Conservation (phyloP, 768 basidiomycete species). For the Russula compacta region DNA sequence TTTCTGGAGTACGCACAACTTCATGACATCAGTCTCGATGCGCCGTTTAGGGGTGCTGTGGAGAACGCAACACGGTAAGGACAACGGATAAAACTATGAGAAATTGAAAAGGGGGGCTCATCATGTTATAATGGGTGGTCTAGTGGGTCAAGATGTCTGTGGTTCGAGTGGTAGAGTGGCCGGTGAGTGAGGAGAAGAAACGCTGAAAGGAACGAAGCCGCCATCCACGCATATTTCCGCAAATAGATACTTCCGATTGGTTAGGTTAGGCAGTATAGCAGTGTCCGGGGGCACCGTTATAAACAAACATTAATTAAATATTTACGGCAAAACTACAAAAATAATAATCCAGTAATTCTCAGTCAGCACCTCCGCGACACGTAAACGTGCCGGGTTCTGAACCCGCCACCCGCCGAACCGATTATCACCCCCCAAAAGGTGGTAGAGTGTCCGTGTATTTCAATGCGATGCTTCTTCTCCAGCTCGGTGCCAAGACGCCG, state of each 20-base stretch:
- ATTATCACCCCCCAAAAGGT: neutral
- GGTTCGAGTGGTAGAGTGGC: neutral
- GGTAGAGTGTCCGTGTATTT: neutral
- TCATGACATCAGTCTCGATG: constrained; percentile 99
- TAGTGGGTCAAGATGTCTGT: constrained; percentile 1
- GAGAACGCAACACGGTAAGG: constrained; percentile 27
- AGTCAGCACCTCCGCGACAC: neutral
- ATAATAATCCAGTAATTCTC: neutral
- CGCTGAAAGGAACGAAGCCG: neutral
- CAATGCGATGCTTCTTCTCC: neutral
- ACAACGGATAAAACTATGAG: neutral
- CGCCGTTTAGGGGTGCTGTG: constrained; percentile 87
- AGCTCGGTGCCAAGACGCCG: neutral
- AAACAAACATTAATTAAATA: neutral
- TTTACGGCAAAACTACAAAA: neutral
- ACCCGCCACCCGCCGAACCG: neutral
- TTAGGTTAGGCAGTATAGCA: neutral
- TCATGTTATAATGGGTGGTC: constrained; percentile 39
- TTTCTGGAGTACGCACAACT: constrained; percentile 53
- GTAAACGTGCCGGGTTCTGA: neutral
- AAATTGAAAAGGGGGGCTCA: constrained; percentile 32
- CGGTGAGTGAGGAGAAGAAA: neutral
- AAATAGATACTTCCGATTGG: neutral
- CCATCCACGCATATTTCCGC: neutral
- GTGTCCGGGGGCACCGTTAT: neutral